Evolutionary conservation across 2,329 filamentous ascomycete species (phyloP), one percentile per base, ranked within the genome.

Genomic region (Stemphylium lycopersici): DNA sequence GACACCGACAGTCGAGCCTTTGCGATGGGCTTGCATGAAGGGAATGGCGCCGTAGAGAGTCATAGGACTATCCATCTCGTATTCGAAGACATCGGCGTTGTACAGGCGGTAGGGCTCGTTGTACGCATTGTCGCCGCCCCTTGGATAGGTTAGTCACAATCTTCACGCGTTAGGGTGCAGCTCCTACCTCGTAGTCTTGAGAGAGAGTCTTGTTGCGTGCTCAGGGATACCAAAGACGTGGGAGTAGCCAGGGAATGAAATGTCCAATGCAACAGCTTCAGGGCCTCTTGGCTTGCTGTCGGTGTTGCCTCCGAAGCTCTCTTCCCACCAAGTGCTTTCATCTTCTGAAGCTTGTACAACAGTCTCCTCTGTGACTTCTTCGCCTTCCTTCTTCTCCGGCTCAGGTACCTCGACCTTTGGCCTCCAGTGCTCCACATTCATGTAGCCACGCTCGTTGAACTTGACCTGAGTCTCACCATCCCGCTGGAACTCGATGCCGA

Each of bases 61-160:
- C 95, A 99, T 99, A 0, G 95, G 93, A 76, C 92, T 98, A 76
- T 98, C 90, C 67, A 97, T 84, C 67, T 96, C 88, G 75, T 99
- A 99, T 78, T 99, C 95, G 67, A 99, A 99, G 10, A 99, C 95
- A 73, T 99, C 95, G 29, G 91, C 85, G 75, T 99, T 99, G 80
- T 97, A 97, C 75, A 99, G 78, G 33, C 95, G 86, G 78, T 99
- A 99, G 0, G 95, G 95, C 59, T 99, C 91, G 8, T 84, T 81
- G 76, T 95, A 91, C 66, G 91, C 90, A 57, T 90, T 91, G 16
- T 91, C 85, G 20, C 92, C 92, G 47, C 93, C 95, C 48, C 81
- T 82, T 52, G 3, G 18, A 3, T 1, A 24, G 26, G 20, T 40
- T 20, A 57, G 51, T 58, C 47, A 57, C 51, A 24, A 12, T 20